These are phyloP conservation scores for Pseudonectria foliicola DNA, from an alignment of 2,329 filamentous ascomycete genomes.

Conservation along the genomic window DNA sequence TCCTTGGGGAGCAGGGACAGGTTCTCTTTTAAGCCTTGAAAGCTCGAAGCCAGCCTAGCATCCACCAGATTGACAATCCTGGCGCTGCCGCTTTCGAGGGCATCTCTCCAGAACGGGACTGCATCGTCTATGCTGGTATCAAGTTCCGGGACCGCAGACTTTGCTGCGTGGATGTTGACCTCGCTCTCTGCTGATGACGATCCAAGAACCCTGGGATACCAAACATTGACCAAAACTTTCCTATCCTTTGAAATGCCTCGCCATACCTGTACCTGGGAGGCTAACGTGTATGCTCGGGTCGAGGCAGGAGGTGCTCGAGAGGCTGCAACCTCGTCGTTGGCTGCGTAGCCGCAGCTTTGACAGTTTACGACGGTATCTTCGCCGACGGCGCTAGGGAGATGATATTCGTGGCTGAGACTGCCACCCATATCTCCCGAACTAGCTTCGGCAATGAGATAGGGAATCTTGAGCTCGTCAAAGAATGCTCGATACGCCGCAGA, in stretches of 20 bases:
- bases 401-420: conserved; percentile 88
- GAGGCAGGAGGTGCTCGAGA: conserved; percentile 14
- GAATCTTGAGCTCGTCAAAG: conserved; percentile 76
- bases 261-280: conserved; percentile 39
- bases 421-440: conserved; percentile 97
- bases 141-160: conserved; percentile 56
- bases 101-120: conserved; percentile 42
- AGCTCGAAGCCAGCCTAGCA: conserved; percentile 20
- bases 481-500: conserved; percentile 66
- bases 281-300: not conserved
- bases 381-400: conserved; percentile 70
- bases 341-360: conserved; percentile 62
- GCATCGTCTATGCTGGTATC: conserved; percentile 64
- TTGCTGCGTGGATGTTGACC: conserved; percentile 54
- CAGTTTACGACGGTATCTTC: conserved; percentile 83
- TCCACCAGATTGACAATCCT: conserved; percentile 31
- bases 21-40: conserved; percentile 15
- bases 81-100: conserved; percentile 17
- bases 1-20: conserved; percentile 20
- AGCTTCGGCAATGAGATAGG: conserved; percentile 77
- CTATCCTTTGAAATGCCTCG: conserved; percentile 61
- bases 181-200: conserved; percentile 20
- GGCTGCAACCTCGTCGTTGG: conserved; percentile 79
- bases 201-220: conserved; percentile 43
- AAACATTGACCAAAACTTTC: conserved; percentile 61